Conservation (phyloP, 2,329 filamentous ascomycete species). For the Emergomyces orientalis region DNA sequence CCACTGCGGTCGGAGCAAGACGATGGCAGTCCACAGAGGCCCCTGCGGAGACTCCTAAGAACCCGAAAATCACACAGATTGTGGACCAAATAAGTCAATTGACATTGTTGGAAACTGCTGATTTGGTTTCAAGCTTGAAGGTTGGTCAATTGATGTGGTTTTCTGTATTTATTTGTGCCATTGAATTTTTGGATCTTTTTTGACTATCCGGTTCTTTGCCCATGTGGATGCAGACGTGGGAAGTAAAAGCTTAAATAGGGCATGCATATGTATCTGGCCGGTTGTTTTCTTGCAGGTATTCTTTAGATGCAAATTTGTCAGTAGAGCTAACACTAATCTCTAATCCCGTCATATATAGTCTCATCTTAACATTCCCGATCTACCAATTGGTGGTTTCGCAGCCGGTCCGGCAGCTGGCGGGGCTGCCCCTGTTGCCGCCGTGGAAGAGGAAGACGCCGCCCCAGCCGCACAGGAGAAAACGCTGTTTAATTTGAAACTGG, state of each 20-base stretch:
- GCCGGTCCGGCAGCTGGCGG: constrained; percentile 48
- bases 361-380: constrained; percentile 93
- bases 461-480: constrained; percentile 89
- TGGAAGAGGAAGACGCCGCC: constrained; percentile 75
- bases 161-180: not conserved
- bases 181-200: not conserved
- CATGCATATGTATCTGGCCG: not conserved
- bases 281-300: not conserved
- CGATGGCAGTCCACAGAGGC: constrained; percentile 84
- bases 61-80: constrained; percentile 88
- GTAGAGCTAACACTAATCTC: not conserved
- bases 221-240: not conserved
- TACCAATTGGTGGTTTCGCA: constrained; percentile 86
- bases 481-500: constrained; percentile 90
- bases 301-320: not conserved
- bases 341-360: constrained; percentile 46
- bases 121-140: constrained; percentile 91
- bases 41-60: constrained; percentile 47
- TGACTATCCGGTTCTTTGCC: not conserved
- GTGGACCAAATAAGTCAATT: constrained; percentile 98
- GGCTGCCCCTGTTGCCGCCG: constrained; percentile 49
- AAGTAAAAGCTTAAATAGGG: not conserved
- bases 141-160: constrained; percentile 38
- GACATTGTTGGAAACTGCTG: constrained; percentile 93
- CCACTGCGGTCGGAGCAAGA: constrained; percentile 39